Evolutionary conservation across 306 rosid genomes (phyloP), one percentile per base, ranked within the genome.

Genomic region (Cajanus cajan): DNA sequence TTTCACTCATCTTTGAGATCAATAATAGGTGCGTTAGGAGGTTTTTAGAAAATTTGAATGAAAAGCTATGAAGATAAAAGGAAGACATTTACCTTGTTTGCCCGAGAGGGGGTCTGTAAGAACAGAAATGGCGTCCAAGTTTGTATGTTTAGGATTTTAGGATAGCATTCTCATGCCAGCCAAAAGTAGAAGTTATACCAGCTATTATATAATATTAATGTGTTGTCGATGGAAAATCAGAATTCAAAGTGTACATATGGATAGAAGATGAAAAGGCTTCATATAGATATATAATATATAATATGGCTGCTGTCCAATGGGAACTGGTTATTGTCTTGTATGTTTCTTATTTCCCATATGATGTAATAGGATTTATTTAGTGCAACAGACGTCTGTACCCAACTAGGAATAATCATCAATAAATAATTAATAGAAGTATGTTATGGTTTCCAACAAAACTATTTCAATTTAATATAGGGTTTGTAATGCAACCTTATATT

Each of bases 1-100:
- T 91, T 89, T 67, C 90, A 12, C 89, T 93, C 88, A 86, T 87
- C 72, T 93, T 93, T 73, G 97, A 93, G 86, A 51, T 76, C 61
- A 80, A 86, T 21, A 59, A 74, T 64, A 87, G 84, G 51, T 83
- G 87, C 3, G 91, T 90, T 78, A 82, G 50, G 65, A 85, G 25
- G 73, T 80, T 79, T 83, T 66, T 89, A 77, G 87, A 63, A 11
- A 82, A 86, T 41, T 22, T 3, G 57, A 73, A 57, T 39, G 79
- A 55, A 50, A 76, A 36, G 47, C 37, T 37, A 21, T 78, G 79
- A 77, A 13, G 76, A 34, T 74, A 79, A 31, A 71, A 22, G 48
- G 51, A 43, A 73, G 58, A 72, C 74, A 22, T 69, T 74, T 19
- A 83, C 82, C 72, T 48, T 66, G 80, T 83, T 74, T 80, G 61